These are phyloP conservation scores for Lycium ferocissimum DNA, from an alignment of 257 asterid genomes.

Conservation along the genomic window DNA sequence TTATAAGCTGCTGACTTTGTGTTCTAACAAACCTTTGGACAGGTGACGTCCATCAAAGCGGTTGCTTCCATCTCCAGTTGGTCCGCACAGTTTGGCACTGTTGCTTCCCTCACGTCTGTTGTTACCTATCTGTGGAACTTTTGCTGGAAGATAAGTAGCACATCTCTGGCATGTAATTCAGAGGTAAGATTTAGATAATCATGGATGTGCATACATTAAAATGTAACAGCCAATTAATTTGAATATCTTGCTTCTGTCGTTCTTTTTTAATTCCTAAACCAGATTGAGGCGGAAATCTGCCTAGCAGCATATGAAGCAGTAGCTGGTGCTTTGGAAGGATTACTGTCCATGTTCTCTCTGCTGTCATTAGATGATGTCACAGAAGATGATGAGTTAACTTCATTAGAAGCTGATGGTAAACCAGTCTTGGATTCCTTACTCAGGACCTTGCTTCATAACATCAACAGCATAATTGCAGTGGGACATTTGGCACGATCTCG, in stretches of 20 bases:
- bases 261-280: conserved; percentile 30
- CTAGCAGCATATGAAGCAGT: conserved; percentile 85
- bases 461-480: conserved; percentile 64
- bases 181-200: conserved; percentile 53
- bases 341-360: conserved; percentile 57
- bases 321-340: conserved; percentile 62
- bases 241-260: background rate
- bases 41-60: conserved; percentile 72
- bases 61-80: conserved; percentile 70
- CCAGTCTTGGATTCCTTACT: conserved; percentile 63
- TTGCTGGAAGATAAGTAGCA: conserved; percentile 72
- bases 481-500: conserved; percentile 72
- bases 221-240: background rate
- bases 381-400: conserved; percentile 42
- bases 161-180: conserved; percentile 60
- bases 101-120: conserved; percentile 51
- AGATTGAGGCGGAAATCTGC: conserved; percentile 79
- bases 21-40: conserved; percentile 29
- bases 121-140: conserved; percentile 72
- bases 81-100: conserved; percentile 56
- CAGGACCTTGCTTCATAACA: conserved; percentile 58
- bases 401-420: conserved; percentile 47
- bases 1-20: background rate
- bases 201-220: background rate
- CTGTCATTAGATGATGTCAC: conserved; percentile 54